Conservation (phyloP, 176 grass and related monocot genomes). For the Musa beccarii region DNA sequence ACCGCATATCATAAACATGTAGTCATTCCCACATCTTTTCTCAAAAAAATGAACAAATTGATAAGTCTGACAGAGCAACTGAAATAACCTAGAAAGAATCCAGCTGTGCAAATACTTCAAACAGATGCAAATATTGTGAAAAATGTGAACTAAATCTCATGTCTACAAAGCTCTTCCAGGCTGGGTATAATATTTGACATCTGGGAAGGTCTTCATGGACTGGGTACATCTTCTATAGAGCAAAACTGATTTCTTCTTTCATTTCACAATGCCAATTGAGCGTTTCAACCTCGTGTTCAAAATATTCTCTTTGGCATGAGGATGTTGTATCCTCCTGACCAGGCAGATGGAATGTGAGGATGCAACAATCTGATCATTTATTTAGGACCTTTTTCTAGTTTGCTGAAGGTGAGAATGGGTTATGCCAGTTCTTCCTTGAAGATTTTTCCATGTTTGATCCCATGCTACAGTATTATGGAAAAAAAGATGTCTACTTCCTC, state of each 20-base stretch:
- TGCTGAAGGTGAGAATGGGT: not conserved
- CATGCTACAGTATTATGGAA: not conserved
- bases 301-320: not conserved
- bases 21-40: not conserved
- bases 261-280: not conserved
- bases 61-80: not conserved
- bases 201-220: too few relatives aligned
- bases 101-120: not conserved
- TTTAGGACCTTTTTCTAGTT: not conserved
- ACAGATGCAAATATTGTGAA: not conserved
- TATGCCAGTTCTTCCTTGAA: not conserved
- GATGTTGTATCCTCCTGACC: not conserved
- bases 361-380: not conserved
- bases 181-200: not conserved
- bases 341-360: not conserved
- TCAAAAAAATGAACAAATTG: not conserved
- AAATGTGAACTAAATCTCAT: too few relatives aligned
- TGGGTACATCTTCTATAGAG: too few relatives aligned
- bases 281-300: not conserved
- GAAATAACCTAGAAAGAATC: not conserved
- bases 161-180: not conserved
- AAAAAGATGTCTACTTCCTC: not conserved
- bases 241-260: not conserved
- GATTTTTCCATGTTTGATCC: not conserved
- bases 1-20: not conserved